A percentile compares a stretch with the other conserved stretches of the same genome.
Conservation (phyloP, 2,329 filamentous ascomycete species). For the Penicillium sp. region DNA sequence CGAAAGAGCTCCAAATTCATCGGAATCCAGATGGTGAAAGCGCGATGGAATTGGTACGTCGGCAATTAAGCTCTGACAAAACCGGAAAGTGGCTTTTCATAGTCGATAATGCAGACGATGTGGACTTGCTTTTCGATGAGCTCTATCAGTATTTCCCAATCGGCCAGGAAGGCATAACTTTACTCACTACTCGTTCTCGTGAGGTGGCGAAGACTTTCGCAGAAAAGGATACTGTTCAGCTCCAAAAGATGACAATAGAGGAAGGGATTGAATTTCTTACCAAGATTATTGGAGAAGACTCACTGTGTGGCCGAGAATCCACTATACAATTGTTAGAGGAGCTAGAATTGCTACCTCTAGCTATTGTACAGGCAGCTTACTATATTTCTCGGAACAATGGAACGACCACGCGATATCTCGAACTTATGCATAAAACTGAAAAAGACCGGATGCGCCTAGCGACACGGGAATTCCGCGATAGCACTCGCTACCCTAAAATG, state of each 20-base stretch:
- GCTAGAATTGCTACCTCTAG: background rate
- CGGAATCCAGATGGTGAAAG: background rate
- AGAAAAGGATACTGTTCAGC: background rate
- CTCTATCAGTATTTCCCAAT: background rate
- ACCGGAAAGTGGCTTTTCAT: constrained; percentile 7
- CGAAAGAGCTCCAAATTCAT: background rate
- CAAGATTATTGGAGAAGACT: background rate
- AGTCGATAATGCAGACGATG: constrained; percentile 4
- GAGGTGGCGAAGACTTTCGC: background rate
- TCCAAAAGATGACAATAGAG: background rate
- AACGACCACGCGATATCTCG: background rate
- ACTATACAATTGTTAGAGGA: background rate
- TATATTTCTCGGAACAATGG: background rate
- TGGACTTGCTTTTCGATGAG: background rate
- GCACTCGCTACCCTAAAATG: background rate
- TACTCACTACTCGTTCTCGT: background rate
- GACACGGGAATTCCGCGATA: background rate
- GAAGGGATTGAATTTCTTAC: background rate
- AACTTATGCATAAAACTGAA: background rate
- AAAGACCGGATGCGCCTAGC: background rate
- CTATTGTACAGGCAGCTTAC: background rate
- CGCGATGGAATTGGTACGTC: background rate
- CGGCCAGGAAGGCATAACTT: background rate
- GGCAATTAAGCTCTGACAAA: background rate
- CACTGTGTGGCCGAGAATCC: background rate